Base-by-base conservation (phyloP, 2,329 filamentous ascomycete species). In the Lachnellula suecica region DNA sequence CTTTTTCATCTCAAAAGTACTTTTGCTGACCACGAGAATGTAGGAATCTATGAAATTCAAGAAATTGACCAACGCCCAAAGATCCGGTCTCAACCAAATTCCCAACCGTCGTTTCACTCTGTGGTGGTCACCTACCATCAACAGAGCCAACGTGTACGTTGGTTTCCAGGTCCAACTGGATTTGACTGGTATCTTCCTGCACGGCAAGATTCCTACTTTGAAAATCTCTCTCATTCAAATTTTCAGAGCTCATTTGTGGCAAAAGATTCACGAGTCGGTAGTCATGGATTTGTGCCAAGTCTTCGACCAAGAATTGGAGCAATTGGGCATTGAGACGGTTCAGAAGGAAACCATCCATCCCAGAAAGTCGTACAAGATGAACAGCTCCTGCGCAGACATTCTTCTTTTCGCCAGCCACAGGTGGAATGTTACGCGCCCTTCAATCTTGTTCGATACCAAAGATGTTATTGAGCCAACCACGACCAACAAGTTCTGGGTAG, bases 281-380 rank as follows among this genome's bases (percentile, higher is more conserved):
- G 93, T 97, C 29, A 99, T 99, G 94, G 94, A 99, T 78, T 73
- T 99, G 66, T 97, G 94, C 63, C 95, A 99, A 69, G 94, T 99
- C 13, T 96, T 99, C 63, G 94, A 99, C 62, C 93, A 97, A 67
- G 94, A 99, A 69, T 76, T 99, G 40, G 94, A 99, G 71, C 91
- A 94, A 27, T 78, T 99, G 4, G 92, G 92, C 31, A 97, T 99
- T 53, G 94, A 99, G 72, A 95, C 91, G 2, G 94, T 97, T 4
- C 94, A 99, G 69, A 99, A 99, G 73, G 94, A 99, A 75, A 97
- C 94, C 0, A 99, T 99, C 54, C 94, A 99, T 77, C 94, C 94
- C 47, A 84, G 94, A 83, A 99, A 99, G 74, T 97, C 91, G 4
- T 99, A 99, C 83, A 99, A 99, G 83, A 99, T 99, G 94, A 99